Conservation (phyloP, 371 early-diverging fungal genomes). For the Vairimorpha necatrix region DNA sequence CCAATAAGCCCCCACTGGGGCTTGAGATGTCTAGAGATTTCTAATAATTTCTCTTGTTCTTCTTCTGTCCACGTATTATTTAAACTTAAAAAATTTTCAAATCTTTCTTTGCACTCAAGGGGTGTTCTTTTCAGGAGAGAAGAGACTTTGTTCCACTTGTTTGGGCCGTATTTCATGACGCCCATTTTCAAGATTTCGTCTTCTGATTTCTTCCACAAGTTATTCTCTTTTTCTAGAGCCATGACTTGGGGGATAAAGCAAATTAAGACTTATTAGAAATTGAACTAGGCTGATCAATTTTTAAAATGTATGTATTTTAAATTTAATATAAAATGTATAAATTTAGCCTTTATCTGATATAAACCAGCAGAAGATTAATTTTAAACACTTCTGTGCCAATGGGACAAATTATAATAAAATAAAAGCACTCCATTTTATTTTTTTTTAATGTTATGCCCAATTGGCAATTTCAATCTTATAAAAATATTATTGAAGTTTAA, state of each 20-base stretch:
- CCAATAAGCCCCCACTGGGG: conserved; percentile 37
- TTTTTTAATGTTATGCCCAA: too few species aligned
- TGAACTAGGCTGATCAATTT: too few species aligned
- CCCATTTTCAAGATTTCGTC: conserved; percentile 41
- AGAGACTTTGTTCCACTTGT: conserved; percentile 45
- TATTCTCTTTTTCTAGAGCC: conserved; percentile 28
- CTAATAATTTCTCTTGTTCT: conserved; percentile 10
- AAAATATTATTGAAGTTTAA: too few species aligned
- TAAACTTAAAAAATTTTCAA: background rate
- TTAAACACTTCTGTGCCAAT: too few species aligned
- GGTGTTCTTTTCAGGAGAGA: conserved; percentile 26
- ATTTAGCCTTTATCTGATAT: too few species aligned
- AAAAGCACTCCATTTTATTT: too few species aligned
- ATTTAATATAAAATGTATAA: too few species aligned
- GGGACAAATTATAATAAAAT: too few species aligned
- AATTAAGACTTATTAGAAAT: too few species aligned
- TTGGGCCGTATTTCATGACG: conserved; percentile 46
- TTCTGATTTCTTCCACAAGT: conserved; percentile 26
- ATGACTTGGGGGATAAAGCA: background rate
- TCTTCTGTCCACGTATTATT: conserved; percentile 17
- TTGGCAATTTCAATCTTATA: too few species aligned
- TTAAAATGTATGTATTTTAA: too few species aligned
- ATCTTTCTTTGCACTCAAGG: conserved; percentile 29
- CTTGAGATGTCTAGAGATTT: conserved; percentile 12
- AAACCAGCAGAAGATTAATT: too few species aligned